A percentile compares a stretch with the other conserved stretches of the same genome.
Conservation (phyloP, 768 basidiomycete genomes). For the Kwoniella dejecticola region DNA sequence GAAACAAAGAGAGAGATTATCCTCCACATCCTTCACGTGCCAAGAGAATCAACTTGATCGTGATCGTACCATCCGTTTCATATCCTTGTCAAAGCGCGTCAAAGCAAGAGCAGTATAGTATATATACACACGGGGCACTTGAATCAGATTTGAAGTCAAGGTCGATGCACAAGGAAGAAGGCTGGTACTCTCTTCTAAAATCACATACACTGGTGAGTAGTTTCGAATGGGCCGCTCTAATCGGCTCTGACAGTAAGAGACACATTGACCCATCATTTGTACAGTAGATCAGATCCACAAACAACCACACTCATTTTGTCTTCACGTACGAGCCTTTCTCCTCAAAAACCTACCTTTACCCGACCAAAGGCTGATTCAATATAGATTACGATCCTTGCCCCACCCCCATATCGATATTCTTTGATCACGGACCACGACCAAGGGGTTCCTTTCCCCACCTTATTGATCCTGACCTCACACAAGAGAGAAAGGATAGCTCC, state of each 20-base stretch:
- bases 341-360: no score
- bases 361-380: no score
- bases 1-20: background rate
- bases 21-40: background rate
- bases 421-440: conserved; percentile 1
- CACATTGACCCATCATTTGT: no score
- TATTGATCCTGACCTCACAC: background rate
- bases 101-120: no score
- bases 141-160: no score
- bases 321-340: no score
- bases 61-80: background rate
- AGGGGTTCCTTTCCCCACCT: background rate
- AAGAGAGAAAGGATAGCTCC: no score
- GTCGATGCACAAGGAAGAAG: conserved; percentile 6
- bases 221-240: background rate
- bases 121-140: no score
- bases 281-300: no score
- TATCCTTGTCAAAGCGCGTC: background rate
- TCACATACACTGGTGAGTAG: background rate
- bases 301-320: no score
- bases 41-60: background rate
- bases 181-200: conserved; percentile 10
- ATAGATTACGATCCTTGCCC: background rate
- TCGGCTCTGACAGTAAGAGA: background rate
- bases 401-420: background rate